These are phyloP conservation scores for Sclerotinia sclerotiorum DNA, from an alignment of 2,329 filamentous ascomycete species.

Conservation along the genomic window DNA sequence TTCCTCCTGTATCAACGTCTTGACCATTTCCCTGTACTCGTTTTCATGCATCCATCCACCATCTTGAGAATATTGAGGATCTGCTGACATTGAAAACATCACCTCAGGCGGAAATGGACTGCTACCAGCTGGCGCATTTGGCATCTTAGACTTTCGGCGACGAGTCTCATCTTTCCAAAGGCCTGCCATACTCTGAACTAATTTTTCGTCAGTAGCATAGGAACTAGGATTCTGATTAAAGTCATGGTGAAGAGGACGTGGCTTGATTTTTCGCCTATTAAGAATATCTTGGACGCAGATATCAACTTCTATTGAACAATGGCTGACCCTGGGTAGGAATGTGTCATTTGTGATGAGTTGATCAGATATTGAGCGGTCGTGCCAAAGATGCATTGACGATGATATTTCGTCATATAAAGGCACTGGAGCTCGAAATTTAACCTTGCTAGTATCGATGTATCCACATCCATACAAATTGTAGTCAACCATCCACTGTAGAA, in stretches of 20 bases:
- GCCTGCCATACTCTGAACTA: slow-evolving; percentile 91
- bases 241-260: slow-evolving; percentile 80
- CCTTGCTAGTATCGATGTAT: slow-evolving; percentile 72
- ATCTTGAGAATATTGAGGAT: slow-evolving; percentile 67
- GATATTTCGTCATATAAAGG: slow-evolving; percentile 65
- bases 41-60: slow-evolving; percentile 92
- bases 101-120: slow-evolving; percentile 80
- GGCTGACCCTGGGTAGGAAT: slow-evolving; percentile 72
- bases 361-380: slow-evolving; percentile 67
- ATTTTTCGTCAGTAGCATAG: slow-evolving; percentile 66
- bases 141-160: slow-evolving; percentile 71
- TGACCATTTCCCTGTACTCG: slow-evolving; percentile 69
- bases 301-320: slow-evolving; percentile 88
- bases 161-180: slow-evolving; percentile 89
- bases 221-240: slow-evolving; percentile 73
- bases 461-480: slow-evolving; percentile 96
- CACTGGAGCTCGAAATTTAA: slow-evolving; percentile 72
- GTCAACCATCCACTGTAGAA: slow-evolving; percentile 97
- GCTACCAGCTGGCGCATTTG: slow-evolving; percentile 60
- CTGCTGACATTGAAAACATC: slow-evolving; percentile 84
- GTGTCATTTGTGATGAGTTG: slow-evolving; percentile 61
- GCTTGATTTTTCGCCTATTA: slow-evolving; percentile 73
- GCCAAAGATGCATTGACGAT: slow-evolving; percentile 69
- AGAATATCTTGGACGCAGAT: slow-evolving; percentile 84
- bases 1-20: slow-evolving; percentile 64